These are phyloP conservation scores for Rickenella mellea DNA, from an alignment of 768 basidiomycete species.

Conservation along the genomic window DNA sequence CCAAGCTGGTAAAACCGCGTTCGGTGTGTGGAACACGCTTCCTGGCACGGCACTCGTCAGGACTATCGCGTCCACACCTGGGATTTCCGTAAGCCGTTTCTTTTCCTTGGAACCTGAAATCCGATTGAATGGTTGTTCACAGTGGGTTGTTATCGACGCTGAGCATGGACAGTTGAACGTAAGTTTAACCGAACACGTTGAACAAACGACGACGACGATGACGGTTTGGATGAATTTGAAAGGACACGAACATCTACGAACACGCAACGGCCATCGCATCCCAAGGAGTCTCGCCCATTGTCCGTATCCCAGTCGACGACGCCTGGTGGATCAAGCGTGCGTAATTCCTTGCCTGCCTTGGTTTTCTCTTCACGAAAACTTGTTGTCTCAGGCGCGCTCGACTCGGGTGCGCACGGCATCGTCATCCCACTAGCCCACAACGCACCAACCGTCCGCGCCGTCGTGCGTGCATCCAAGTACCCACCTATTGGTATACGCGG, in stretches of 20 bases:
- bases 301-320: not conserved
- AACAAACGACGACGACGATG: too few species aligned
- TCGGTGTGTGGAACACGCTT: constrained; percentile 59
- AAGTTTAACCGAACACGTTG: too few species aligned
- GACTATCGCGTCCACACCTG: constrained; percentile 29
- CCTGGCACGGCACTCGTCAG: constrained; percentile 52
- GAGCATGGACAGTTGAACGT: constrained; percentile 40
- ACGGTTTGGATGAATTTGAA: too few species aligned
- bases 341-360: too few species aligned
- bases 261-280: not conserved
- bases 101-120: not conserved
- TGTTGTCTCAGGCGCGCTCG: too few species aligned
- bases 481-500: constrained; percentile 56
- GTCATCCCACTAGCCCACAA: constrained; percentile 24
- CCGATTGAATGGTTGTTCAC: not conserved
- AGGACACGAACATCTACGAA: not conserved
- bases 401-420: constrained; percentile 56
- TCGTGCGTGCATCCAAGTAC: constrained; percentile 30
- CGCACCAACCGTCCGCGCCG: not conserved
- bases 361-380: too few species aligned
- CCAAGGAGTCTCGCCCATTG: not conserved
- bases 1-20: constrained; percentile 47
- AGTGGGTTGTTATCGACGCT: constrained; percentile 57
- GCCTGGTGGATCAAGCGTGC: constrained; percentile 1
- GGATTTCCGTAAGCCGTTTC: not conserved